Percentiles rank a stretch among this genome's conserved stretches.
Evolutionary conservation across 176 grass and related monocot species (phyloP).

Genomic region (Rhynchospora breviuscula): DNA sequence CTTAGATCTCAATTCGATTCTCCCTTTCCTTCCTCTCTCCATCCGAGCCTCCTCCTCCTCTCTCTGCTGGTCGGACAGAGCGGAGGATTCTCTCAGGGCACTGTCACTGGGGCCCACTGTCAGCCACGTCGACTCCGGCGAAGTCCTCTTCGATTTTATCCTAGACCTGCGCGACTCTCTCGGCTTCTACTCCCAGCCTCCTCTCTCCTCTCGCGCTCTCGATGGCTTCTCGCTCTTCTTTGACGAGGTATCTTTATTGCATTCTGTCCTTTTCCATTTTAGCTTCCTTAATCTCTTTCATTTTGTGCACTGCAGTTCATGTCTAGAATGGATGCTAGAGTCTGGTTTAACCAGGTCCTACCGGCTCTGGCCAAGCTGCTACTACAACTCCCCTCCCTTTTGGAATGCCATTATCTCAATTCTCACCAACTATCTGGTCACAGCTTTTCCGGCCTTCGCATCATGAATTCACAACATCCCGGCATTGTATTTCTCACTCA

Average conservation of each 20-base stretch:
- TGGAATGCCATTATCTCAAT: conserved; percentile 61
- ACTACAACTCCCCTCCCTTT: conserved; percentile 56
- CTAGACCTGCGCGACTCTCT: conserved; percentile 46
- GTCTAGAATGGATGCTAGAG: conserved; percentile 36
- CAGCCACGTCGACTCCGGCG: conserved; percentile 70
- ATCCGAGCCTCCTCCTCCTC: conserved; percentile 2
- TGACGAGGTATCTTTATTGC: conserved; percentile 35
- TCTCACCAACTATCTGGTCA: conserved; percentile 22
- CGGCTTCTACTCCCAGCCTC: conserved; percentile 35
- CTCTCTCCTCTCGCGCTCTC: conserved; percentile 24
- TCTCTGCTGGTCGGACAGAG: background rate
- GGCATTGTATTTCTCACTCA: conserved; percentile 55
- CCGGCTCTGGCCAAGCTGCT: conserved; percentile 62
- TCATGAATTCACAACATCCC: conserved; percentile 44
- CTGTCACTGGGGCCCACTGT: conserved; percentile 30
- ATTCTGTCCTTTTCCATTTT: background rate
- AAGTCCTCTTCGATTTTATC: conserved; percentile 73
- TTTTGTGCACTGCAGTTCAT: background rate
- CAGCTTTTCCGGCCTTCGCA: conserved; percentile 42
- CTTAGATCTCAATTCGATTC: conserved; percentile 12
- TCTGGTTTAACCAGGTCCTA: conserved; percentile 61
- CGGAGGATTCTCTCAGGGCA: background rate
- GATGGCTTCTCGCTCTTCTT: conserved; percentile 72
- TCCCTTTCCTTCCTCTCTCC: conserved; percentile 10
- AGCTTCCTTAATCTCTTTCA: background rate